Base-by-base conservation (phyloP, 352 stramenopile genomes). In the Phytophthora constricta region DNA sequence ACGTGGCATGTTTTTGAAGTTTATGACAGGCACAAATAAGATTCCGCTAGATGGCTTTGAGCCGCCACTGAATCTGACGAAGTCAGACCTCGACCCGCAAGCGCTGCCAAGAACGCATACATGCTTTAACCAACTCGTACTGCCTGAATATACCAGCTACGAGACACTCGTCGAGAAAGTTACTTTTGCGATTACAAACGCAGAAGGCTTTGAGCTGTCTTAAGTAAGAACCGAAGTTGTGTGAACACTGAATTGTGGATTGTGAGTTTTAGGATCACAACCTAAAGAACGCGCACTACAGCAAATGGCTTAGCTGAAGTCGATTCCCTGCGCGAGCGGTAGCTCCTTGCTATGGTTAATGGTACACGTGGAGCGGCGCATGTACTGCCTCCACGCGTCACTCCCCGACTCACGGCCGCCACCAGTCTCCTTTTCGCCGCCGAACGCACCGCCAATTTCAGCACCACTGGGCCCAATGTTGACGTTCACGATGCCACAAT, bases 381-480 rank as follows among this genome's bases (percentile, higher is more conserved):
- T 97, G 89, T 98, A 98, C 74, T 96, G 87, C 83, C 98, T 98
- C 93, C 93, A 98, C 14, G 90, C 76, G 53, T 98, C 93, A 57
- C 86, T 97, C 52, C 93, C 93, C 22, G 86, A 97, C 65, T 98
- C 93, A 49, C 93, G 87, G 48, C 93, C 93, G 10, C 92, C 90
- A 19, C 93, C 93, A 31, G 93, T 98, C 58, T 97, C 90, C 78
- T 98, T 98, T 61, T 98, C 91, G 20, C 93, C 93, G 16, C 93
- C 93, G 55, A 98, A 98, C 16, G 93, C 93, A 42, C 92, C 92
- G 25, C 93, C 93, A 62, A 98, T 98, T 72, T 98, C 93, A 43
- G 93, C 93, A 54, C 93, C 93, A 28, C 87, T 97, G 11, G 92
- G 89, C 19, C 90, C 90, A 47, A 97, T 98, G 74, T 98, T 98